Base-by-base conservation (phyloP, 495 filamentous ascomycete genomes). In the Hypoxylon intermedium region DNA sequence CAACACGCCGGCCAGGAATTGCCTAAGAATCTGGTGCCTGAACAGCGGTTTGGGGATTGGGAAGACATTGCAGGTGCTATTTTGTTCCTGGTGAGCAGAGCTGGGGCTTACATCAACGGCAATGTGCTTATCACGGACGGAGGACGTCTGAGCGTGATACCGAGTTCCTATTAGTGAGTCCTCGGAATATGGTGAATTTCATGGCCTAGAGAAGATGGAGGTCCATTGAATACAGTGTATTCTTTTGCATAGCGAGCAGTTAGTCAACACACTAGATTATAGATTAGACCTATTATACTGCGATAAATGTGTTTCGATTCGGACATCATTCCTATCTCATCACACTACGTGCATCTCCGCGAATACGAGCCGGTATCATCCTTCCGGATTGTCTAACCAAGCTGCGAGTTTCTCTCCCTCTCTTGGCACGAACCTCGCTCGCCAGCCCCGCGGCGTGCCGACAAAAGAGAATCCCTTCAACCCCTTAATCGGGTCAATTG, bases 61-160 rank as follows among this genome's bases (percentile, higher is more conserved):
- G 77, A 85, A 60, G 82, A 85, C 49, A 76, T 85, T 63, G 77
- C 77, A 2, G 82, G 78, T 11, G 45, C 68, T 3, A 75, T 82
- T 20, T 60, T 87, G 18, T 84, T 75, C 58, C 65, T 87, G 23
- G 69, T 77, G 0, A 79, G 77, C 20, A 74, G 75, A 26, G 79
- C 79, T 9, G 83, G 83, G 5, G 78, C 75, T 6, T 85, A 82
- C 66, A 67, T 72, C 18, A 83, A 79, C 60, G 83, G 83, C 2
- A 79, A 69, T 31, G 74, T 84, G 4, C 52, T 83, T 9, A 33
- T 83, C 0, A 68, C 68, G 0, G 82, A 87, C 67, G 84, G 83
- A 16, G 84, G 85, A 0, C 63, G 79, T 12, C 21, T 85, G 37
- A 60, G 68, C 12, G 64, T 74, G 6, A 24, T 77, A 11, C 81